Percentiles rank a stretch among this genome's conserved stretches.
These are phyloP conservation scores for Tilletia walkeri DNA, from an alignment of 1,284 basidiomycete species.

Conservation along the genomic window DNA sequence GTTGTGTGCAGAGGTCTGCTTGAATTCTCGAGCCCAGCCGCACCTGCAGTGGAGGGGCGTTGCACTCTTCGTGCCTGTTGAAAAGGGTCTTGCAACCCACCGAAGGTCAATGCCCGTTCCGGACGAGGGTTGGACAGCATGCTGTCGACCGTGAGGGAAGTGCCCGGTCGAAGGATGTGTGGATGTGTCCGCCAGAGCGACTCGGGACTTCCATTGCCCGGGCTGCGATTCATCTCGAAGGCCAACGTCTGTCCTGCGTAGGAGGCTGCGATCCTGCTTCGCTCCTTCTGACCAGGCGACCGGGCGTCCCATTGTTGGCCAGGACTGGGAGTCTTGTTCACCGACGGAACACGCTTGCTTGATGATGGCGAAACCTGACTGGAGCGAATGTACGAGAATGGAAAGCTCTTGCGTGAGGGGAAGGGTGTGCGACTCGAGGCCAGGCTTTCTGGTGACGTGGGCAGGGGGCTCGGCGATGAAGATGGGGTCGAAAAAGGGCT, in stretches of 20 bases:
- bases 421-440: no score
- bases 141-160: background rate
- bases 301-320: conserved; percentile 4
- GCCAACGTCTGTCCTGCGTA: background rate
- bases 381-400: no score
- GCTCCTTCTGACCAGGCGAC: conserved; percentile 4
- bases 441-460: no score
- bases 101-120: background rate
- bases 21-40: no score
- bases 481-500: no score
- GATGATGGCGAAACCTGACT: no score
- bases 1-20: no score
- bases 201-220: background rate
- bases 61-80: background rate
- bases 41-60: no score
- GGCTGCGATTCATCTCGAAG: no score
- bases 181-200: background rate
- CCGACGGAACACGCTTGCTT: no score
- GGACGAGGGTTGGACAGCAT: background rate
- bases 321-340: background rate
- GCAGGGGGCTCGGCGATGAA: no score
- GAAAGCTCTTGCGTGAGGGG: no score
- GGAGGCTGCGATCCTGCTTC: background rate
- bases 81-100: background rate
- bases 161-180: background rate